phyloP scores from a whole-genome alignment of 75 land plant species.

The Sequoiadendron giganteum region DNA sequence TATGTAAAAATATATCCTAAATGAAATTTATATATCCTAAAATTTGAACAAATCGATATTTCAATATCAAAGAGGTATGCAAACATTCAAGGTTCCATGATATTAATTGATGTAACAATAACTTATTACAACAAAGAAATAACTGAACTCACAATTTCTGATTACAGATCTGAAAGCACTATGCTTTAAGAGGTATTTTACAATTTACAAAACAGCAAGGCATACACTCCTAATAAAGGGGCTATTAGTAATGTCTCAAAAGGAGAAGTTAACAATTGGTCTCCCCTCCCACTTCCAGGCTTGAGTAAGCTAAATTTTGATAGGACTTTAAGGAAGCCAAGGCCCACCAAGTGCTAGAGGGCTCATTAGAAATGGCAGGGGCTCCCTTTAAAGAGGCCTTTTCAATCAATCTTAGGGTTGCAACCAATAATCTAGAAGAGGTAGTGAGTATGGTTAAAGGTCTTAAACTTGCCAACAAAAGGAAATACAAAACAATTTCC shows the following conservation, averaged over 20 bases:
- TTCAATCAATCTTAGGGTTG: too few relatives aligned
- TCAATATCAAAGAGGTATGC: neutral
- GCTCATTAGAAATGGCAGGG: too few relatives aligned
- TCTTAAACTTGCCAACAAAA: too few relatives aligned
- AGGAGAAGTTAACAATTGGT: neutral
- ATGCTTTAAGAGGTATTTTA: neutral
- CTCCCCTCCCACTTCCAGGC: neutral
- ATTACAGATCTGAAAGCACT: neutral
- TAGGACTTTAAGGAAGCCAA: too few relatives aligned
- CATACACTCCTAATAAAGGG: neutral
- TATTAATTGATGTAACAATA: neutral
- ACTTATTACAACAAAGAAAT: neutral
- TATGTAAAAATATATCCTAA: too few relatives aligned
- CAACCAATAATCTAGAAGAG: too few relatives aligned
- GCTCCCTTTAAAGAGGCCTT: too few relatives aligned
- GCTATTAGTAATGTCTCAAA: neutral
- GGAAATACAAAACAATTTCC: too few relatives aligned
- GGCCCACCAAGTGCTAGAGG: too few relatives aligned
- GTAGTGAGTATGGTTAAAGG: too few relatives aligned
- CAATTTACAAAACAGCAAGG: neutral
- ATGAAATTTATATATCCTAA: neutral
- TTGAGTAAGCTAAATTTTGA: too few relatives aligned
- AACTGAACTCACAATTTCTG: neutral
- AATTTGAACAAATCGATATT: neutral
- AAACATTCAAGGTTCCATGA: neutral